Evolutionary conservation across 257 asterid genomes (phyloP), one percentile per base, ranked within the genome.

Genomic region (Nicotiana undulata): DNA sequence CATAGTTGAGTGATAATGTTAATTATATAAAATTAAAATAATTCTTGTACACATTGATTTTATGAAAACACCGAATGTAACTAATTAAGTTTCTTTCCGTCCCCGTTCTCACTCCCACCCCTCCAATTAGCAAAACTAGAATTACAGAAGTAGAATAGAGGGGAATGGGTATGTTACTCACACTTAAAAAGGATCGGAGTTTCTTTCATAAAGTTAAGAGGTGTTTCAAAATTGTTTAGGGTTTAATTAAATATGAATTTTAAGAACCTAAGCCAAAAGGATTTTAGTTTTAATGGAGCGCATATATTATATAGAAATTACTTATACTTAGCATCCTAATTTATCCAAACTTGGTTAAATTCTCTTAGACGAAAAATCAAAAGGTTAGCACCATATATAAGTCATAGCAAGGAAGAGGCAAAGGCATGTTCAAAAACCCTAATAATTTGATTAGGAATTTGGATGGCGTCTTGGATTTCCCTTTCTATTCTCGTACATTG

Each of bases 401-500:
- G 49, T 40, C 3, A 40, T 40, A 40, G 49, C 11, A 40, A 40
- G 6, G 40, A 15, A 46, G 40, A 32, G 61, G 44, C 78, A 74
- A 74, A 49, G 2, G 40, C 61, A 74, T 74, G 61, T 74, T 74
- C 61, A 17, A 3, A 72, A 72, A 9, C 40, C 60, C 0, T 22
- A 46, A 72, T 7, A 22, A 24, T 15, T 72, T 72, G 61, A 74
- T 24, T 22, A 49, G 78, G 60, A 74, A 74, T 74, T 49, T 74
- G 61, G 4, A 12, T 12, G 59, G 0, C 22, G 15, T 70, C 77
- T 70, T 70, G 77, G 44, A 74, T 74, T 72, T 74, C 26, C 61
- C 79, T 74, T 49, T 58, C 76, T 6, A 83, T 80, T 82, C 84
- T 80, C 67, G 88, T 85, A 85, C 88, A n/a, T 81, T 22, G 82